Base-by-base conservation (phyloP, 2,329 filamentous ascomycete genomes). In the Aspergillus fischeri region DNA sequence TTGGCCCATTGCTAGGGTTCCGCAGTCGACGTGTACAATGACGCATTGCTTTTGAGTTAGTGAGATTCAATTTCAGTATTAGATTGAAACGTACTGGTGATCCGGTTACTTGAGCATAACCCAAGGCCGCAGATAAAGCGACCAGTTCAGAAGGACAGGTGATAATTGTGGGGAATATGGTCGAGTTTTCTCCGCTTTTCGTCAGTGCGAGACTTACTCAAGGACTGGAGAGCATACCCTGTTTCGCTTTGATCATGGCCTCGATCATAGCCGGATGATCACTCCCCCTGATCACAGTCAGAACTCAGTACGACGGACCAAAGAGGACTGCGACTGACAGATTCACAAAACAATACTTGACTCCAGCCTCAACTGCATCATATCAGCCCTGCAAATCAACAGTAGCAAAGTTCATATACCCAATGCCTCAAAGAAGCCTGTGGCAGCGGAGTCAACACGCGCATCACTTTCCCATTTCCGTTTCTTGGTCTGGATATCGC, bases 131-230 rank as follows among this genome's bases (percentile, higher is more conserved):
- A 54, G 88, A 91, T 67, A 92, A 81, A 11, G 89, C 89, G 7
- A 91, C 89, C 86, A 91, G 90, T 83, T 91, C 89, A 55, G 89
- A 89, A 0, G 88, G 88, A 68, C 88, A 91, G 17, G 89, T 91
- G 57, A 91, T 86, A 63, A 91, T 87, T 52, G 80, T 80, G 1
- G 88, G 88, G 53, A 90, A 90, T 9, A 81, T 77, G 35, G 75
- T 81, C 48, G 79, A 78, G 59, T 79, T 81, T 66, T 89, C 86
- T 44, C 4, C 20, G 5, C 11, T 35, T 2, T 7, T 6, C 3
- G 4, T 44, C 20, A 44, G 41, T 11, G 8, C 3, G 41, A 44
- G 7, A 1, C 41, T 44, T 20, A 45, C 1, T 14, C 20, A 1
- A 42, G 0, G 8, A 21, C 21, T 24, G 8, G 10, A 14, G 1